These are phyloP conservation scores for Cystobasidium slooffiae DNA, from an alignment of 1,284 basidiomycete species.

Conservation along the genomic window DNA sequence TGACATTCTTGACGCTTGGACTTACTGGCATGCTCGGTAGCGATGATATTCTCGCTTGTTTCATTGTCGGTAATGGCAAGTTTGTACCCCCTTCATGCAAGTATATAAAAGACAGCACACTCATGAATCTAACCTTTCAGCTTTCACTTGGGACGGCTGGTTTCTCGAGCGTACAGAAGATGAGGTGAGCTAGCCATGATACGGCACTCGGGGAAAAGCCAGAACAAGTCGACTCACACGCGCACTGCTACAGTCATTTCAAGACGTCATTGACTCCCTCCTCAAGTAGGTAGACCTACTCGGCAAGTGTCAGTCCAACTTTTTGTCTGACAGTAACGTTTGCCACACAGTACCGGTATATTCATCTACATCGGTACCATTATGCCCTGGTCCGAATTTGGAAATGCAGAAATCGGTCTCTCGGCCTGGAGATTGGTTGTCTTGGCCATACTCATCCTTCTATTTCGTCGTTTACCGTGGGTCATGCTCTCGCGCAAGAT, in stretches of 20 bases:
- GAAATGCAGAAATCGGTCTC: conserved; percentile 47
- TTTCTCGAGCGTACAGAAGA: conserved; percentile 62
- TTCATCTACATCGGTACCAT: conserved; percentile 60
- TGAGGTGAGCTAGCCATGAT: background rate
- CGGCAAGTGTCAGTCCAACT: background rate
- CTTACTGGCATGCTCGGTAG: conserved; percentile 58
- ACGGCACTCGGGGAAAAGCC: too few species aligned
- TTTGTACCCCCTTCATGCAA: conserved; percentile 1
- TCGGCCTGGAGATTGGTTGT: conserved; percentile 56
- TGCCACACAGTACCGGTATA: conserved; percentile 35
- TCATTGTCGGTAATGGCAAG: conserved; percentile 56
- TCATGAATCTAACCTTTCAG: background rate
- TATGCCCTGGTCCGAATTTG: conserved; percentile 48
- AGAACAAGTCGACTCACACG: background rate
- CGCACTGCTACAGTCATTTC: conserved; percentile 58
- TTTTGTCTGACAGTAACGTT: background rate
- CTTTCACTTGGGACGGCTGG: conserved; percentile 58
- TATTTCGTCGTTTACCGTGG: conserved; percentile 56
- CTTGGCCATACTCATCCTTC: conserved; percentile 58
- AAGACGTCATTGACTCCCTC: conserved; percentile 64
- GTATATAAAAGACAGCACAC: too few species aligned
- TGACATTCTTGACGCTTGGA: conserved; percentile 58
- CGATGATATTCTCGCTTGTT: conserved; percentile 59
- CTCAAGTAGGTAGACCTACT: conserved; percentile 54
- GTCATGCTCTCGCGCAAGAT: conserved; percentile 52